These are phyloP conservation scores for Candida xiaguanensis DNA, from an alignment of 805 yeast species.

Conservation along the genomic window DNA sequence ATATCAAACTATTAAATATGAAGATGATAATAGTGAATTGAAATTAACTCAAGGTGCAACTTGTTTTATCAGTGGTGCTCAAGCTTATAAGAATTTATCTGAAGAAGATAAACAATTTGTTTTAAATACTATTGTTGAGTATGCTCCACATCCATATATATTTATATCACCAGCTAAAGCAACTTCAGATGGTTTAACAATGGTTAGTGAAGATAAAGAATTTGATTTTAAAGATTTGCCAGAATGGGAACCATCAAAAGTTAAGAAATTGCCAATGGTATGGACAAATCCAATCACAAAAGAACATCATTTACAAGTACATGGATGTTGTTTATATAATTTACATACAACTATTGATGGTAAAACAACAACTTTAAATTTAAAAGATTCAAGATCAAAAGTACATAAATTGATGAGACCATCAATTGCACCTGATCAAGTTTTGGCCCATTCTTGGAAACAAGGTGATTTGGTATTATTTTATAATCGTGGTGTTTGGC, in stretches of 20 bases:
- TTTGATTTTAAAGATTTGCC: conserved; percentile 65
- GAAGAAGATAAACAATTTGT: conserved; percentile 74
- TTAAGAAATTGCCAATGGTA: conserved; percentile 78
- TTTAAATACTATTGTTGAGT: conserved; percentile 72
- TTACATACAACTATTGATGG: conserved; percentile 57
- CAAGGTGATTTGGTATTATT: conserved; percentile 84
- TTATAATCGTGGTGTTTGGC: conserved; percentile 89
- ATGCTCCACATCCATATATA: conserved; percentile 92
- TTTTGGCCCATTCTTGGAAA: conserved; percentile 80
- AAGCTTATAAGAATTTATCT: conserved; percentile 63
- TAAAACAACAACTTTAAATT: conserved; percentile 42
- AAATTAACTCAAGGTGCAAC: conserved; percentile 83
- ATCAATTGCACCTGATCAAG: conserved; percentile 67
- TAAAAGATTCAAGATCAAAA: conserved; percentile 70
- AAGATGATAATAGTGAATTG: conserved; percentile 52
- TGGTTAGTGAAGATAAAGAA: conserved; percentile 79
- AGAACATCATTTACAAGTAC: conserved; percentile 79
- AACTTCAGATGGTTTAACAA: conserved; percentile 81
- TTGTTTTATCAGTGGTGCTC: conserved; percentile 82
- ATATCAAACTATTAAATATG: conserved; percentile 63
- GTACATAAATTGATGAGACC: conserved; percentile 81
- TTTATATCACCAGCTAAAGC: conserved; percentile 78
- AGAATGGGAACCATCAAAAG: conserved; percentile 74
- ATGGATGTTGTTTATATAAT: conserved; percentile 80
- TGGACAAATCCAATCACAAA: conserved; percentile 91